Conservation (phyloP, 1,284 basidiomycete genomes). For the Apiotrichum porosum region DNA sequence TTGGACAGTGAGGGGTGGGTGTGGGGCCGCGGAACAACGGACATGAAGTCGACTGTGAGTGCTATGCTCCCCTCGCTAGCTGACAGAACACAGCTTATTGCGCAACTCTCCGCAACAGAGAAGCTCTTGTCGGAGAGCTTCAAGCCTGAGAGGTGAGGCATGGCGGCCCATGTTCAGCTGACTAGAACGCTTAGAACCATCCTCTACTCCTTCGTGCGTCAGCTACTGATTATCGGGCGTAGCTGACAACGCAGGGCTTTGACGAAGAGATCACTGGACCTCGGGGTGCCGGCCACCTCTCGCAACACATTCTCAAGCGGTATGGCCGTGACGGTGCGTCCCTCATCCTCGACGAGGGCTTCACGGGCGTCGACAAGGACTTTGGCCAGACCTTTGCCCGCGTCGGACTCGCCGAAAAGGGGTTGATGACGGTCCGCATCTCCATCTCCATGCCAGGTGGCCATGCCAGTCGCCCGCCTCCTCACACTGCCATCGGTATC, state of each 20-base stretch:
- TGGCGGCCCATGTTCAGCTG: background rate
- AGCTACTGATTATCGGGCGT: no score
- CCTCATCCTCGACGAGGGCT: constrained; percentile 35
- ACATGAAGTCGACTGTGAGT: constrained; percentile 23
- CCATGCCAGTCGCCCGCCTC: constrained; percentile 57
- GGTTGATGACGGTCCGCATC: constrained; percentile 53
- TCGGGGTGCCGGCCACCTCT: constrained; percentile 25
- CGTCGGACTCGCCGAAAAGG: constrained; percentile 33
- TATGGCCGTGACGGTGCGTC: constrained; percentile 28
- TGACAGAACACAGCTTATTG: constrained; percentile 6
- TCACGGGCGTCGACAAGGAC: constrained; percentile 26
- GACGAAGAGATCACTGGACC: constrained; percentile 33
- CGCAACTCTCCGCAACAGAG: constrained; percentile 18
- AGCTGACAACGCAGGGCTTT: constrained; percentile 11
- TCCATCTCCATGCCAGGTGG: constrained; percentile 58
- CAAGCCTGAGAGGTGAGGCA: constrained; percentile 12
- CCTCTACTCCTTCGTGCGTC: constrained; percentile 5
- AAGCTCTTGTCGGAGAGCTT: constrained; percentile 20
- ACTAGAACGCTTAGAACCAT: background rate
- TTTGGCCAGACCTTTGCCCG: constrained; percentile 28
- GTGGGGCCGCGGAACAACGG: constrained; percentile 27
- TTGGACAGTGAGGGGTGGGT: constrained; percentile 26
- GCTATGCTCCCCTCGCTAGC: background rate
- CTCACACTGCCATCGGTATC: constrained; percentile 27
- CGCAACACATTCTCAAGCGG: constrained; percentile 14